Evolutionary conservation across 805 yeast species (phyloP).

Genomic region (Cyberlindnera maritima): DNA sequence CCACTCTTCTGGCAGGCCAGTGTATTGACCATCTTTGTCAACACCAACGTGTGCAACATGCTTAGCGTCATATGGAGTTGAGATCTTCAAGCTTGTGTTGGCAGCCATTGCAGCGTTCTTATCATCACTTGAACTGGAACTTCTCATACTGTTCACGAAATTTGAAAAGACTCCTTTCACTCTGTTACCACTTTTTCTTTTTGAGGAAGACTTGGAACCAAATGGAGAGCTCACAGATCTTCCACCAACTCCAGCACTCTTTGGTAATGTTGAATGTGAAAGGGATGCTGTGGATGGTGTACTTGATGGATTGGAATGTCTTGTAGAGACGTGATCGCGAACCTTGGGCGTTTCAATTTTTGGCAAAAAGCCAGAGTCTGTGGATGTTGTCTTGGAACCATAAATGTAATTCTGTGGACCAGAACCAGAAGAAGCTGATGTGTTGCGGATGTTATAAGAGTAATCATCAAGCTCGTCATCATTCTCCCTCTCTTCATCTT

Average conservation of each 20-base stretch:
- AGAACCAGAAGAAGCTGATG: conserved; percentile 15
- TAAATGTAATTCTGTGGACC: conserved; percentile 7
- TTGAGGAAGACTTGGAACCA: conserved; percentile 15
- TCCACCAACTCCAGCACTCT: conserved; percentile 10
- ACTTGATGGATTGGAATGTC: conserved; percentile 17
- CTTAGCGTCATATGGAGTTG: conserved; percentile 88
- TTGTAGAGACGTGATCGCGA: conserved; percentile 6
- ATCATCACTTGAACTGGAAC: conserved; percentile 30
- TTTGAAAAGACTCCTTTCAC: conserved; percentile 59
- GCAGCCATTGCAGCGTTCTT: conserved; percentile 17
- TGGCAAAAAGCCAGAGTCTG: conserved; percentile 11
- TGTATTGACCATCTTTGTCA: conserved; percentile 80
- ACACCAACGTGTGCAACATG: conserved; percentile 94
- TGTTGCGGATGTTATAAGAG: conserved; percentile 5
- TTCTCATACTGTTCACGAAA: conserved; percentile 43
- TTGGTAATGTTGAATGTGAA: conserved; percentile 15
- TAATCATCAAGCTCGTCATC: conserved; percentile 6
- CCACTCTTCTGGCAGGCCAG: conserved; percentile 95
- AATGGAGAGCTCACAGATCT: conserved; percentile 28
- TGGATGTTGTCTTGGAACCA: conserved; percentile 9
- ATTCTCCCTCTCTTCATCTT: conserved; percentile 15
- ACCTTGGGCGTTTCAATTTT: conserved; percentile 17
- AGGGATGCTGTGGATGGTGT: conserved; percentile 16
- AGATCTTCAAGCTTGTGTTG: conserved; percentile 48
- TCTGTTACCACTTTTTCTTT: conserved; percentile 45